Evolutionary conservation across 1,284 basidiomycete genomes (phyloP).

Genomic region (Lignosus rhinocerotis): DNA sequence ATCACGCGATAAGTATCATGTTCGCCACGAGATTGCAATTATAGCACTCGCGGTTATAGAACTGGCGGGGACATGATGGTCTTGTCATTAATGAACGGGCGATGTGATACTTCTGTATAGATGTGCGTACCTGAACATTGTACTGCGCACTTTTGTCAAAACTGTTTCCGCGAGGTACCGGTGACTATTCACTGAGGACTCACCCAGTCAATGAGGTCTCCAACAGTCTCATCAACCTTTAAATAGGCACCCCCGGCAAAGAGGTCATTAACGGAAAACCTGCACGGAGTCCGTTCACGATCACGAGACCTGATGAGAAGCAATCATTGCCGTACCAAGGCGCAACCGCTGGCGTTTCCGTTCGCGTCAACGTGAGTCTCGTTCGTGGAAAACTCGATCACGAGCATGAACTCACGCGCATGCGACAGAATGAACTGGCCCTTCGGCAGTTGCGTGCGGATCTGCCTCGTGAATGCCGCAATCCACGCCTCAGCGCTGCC

Average conservation of each 20-base stretch:
- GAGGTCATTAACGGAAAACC: constrained; percentile 48
- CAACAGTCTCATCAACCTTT: constrained; percentile 53
- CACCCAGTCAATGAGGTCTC: constrained; percentile 44
- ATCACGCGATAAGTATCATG: not conserved
- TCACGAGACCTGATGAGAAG: not conserved
- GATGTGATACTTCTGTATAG: not conserved
- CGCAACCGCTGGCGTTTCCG: constrained; percentile 41
- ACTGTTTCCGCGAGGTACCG: not conserved
- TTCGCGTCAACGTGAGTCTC: not conserved
- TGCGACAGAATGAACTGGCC: constrained; percentile 40
- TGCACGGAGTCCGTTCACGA: constrained; percentile 19
- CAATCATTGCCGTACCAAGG: constrained; percentile 40
- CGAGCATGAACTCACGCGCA: constrained; percentile 33
- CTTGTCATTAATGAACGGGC: not conserved
- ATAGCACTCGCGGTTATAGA: constrained; percentile 59
- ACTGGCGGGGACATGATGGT: constrained; percentile 34
- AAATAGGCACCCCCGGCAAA: constrained; percentile 64
- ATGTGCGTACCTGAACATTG: constrained; percentile 42
- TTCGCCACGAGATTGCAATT: not conserved
- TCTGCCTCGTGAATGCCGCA: constrained; percentile 42
- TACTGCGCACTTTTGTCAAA: constrained; percentile 33
- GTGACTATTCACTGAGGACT: constrained; percentile 2
- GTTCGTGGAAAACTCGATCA: not conserved
- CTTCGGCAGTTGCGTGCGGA: constrained; percentile 36
- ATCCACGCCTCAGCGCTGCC: constrained; percentile 44